Percentiles rank a stretch among this genome's conserved stretches.
These are phyloP conservation scores for Pichia sp. DNA, from an alignment of 1,139 yeast species.

Conservation along the genomic window DNA sequence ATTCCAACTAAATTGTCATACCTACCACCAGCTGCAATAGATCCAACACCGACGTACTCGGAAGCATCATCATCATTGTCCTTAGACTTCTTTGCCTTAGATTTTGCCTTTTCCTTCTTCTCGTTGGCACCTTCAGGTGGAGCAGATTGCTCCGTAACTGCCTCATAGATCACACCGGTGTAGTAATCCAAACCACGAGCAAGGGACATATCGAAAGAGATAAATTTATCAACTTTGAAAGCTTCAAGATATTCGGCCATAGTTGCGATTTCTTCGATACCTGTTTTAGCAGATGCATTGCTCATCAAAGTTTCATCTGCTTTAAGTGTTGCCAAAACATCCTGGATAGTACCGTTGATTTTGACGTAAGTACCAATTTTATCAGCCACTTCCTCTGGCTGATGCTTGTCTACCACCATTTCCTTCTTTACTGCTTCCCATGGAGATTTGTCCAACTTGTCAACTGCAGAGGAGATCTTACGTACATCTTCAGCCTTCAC, in stretches of 20 bases:
- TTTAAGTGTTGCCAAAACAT: constrained; percentile 55
- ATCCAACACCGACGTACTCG: constrained; percentile 96
- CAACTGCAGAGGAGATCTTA: constrained; percentile 93
- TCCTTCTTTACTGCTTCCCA: constrained; percentile 93
- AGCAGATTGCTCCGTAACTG: constrained; percentile 90
- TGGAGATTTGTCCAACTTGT: constrained; percentile 89
- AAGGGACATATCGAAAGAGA: constrained; percentile 85
- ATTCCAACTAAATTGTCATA: constrained; percentile 94
- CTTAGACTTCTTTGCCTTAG: constrained; percentile 26
- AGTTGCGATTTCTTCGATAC: constrained; percentile 73
- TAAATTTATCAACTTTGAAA: constrained; percentile 58
- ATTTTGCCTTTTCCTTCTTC: constrained; percentile 50
- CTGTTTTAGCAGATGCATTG: constrained; percentile 71
- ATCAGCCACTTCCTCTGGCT: constrained; percentile 88
- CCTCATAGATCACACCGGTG: constrained; percentile 95
- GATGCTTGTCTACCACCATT: constrained; percentile 86
- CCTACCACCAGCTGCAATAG: constrained; percentile 98
- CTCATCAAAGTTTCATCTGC: constrained; percentile 52
- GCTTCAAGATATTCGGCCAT: constrained; percentile 79
- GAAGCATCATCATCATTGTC: constrained; percentile 82
- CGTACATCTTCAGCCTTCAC: constrained; percentile 92
- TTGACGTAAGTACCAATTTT: constrained; percentile 87
- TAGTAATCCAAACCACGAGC: constrained; percentile 98
- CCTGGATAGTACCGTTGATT: constrained; percentile 72
- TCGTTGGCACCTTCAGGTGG: constrained; percentile 80